These are phyloP conservation scores for Colletotrichum musicola DNA, from an alignment of 2,329 filamentous ascomycete species.

Conservation along the genomic window DNA sequence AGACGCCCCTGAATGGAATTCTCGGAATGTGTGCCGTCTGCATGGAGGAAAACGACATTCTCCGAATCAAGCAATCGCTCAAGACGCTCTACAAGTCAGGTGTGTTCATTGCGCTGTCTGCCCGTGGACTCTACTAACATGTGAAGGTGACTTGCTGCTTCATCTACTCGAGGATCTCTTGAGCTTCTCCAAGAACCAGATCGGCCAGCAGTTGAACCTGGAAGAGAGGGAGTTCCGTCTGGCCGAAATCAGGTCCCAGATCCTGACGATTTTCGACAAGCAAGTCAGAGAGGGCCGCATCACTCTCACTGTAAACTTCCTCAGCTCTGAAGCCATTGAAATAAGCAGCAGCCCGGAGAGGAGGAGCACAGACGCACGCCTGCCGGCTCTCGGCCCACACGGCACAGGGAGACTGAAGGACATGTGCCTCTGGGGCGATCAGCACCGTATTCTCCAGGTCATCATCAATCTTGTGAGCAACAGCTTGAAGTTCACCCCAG, in stretches of 20 bases:
- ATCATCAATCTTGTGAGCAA: slow-evolving; percentile 95
- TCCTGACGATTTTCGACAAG: slow-evolving; percentile 89
- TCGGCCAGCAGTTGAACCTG: slow-evolving; percentile 83
- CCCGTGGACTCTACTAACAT: slow-evolving; percentile 19
- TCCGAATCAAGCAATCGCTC: slow-evolving; percentile 83
- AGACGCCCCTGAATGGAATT: slow-evolving; percentile 95
- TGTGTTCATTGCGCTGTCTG: slow-evolving; percentile 34
- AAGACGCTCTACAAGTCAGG: slow-evolving; percentile 90
- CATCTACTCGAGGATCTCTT: slow-evolving; percentile 90
- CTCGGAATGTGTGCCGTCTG: slow-evolving; percentile 94
- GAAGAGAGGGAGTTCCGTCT: slow-evolving; percentile 89
- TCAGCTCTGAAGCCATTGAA: slow-evolving; percentile 60
- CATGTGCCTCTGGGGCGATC: slow-evolving; percentile 92
- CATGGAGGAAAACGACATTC: slow-evolving; percentile 88
- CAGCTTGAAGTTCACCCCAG: slow-evolving; percentile 89
- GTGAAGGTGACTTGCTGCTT: slow-evolving; percentile 76
- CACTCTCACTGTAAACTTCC: slow-evolving; percentile 77
- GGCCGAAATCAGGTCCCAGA: slow-evolving; percentile 85
- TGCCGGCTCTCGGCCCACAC: slow-evolving; percentile 72
- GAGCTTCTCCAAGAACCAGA: slow-evolving; percentile 95
- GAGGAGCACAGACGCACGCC: slow-evolving; percentile 46
- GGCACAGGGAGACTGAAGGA: slow-evolving; percentile 81
- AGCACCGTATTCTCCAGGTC: slow-evolving; percentile 91
- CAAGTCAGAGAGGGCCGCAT: slow-evolving; percentile 86
- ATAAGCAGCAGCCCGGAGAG: slow-evolving; percentile 44